Evolutionary conservation across 345 rosid species (phyloP).

Genomic region (Balakata baccata): DNA sequence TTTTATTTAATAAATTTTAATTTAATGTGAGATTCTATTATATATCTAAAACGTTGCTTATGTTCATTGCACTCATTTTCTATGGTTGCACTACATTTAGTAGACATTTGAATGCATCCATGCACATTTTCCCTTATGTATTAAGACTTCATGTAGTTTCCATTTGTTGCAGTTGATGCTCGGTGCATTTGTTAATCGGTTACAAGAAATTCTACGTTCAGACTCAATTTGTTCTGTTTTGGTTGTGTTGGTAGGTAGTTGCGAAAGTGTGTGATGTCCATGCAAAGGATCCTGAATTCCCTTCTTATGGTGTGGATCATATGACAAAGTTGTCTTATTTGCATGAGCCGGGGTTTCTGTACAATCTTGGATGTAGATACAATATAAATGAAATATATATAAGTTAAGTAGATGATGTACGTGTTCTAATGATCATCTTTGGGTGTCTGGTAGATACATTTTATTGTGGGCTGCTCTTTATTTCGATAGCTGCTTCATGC

Average conservation of each 20-base stretch:
- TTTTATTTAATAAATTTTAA: neutral
- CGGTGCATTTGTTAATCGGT: constrained; percentile 8
- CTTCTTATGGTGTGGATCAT: constrained; percentile 29
- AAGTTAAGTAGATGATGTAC: neutral
- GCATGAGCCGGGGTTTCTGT: constrained; percentile 32
- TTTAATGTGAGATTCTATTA: neutral
- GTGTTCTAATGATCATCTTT: neutral
- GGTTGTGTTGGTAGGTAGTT: constrained; percentile 17
- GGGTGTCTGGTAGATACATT: neutral
- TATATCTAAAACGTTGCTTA: neutral
- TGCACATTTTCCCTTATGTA: neutral
- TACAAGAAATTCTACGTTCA: neutral
- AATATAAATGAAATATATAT: constrained; percentile 32
- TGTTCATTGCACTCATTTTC: neutral
- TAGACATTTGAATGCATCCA: neutral
- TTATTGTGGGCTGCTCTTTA: neutral
- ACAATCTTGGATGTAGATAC: constrained; percentile 28
- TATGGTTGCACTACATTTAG: neutral
- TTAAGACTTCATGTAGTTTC: neutral
- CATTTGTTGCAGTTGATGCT: neutral
- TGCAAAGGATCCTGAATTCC: constrained; percentile 33
- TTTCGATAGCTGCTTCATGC: neutral
- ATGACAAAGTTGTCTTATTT: constrained; percentile 36
- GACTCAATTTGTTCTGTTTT: neutral
- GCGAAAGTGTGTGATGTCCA: constrained; percentile 21